Evolutionary conservation across 2,329 filamentous ascomycete species (phyloP).

Genomic region (Coniochaeta prunicola): DNA sequence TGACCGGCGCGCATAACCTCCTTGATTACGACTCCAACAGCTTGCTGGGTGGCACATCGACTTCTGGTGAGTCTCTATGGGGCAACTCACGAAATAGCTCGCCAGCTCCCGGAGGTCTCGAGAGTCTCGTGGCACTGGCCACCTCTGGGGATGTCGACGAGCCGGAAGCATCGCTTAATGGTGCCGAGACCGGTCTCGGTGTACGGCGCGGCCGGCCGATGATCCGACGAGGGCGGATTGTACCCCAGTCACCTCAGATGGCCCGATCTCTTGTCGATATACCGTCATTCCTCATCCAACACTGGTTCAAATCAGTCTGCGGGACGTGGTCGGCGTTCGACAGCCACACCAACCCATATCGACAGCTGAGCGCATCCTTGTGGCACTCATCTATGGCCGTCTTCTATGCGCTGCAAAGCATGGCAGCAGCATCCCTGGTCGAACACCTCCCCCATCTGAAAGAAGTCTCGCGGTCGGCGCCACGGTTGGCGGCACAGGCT

Average conservation of each 20-base stretch:
- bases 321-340: conserved; percentile 19
- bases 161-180: background rate
- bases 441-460: conserved; percentile 16
- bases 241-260: conserved; percentile 1
- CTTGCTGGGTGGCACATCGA: background rate
- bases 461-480: conserved; percentile 14
- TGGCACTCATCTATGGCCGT: conserved; percentile 17
- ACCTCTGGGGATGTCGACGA: background rate
- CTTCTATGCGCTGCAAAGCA: conserved; percentile 18
- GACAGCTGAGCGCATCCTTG: conserved; percentile 13
- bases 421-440: conserved; percentile 18
- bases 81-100: background rate
- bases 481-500: conserved; percentile 13
- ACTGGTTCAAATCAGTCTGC: conserved; percentile 22
- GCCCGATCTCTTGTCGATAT: conserved; percentile 16
- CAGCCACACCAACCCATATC: conserved; percentile 17
- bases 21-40: background rate
- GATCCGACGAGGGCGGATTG: background rate
- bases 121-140: background rate
- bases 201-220: background rate
- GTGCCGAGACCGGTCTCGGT: background rate
- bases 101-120: background rate
- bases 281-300: conserved; percentile 18
- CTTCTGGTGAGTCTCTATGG: background rate
- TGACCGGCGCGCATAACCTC: background rate